Evolutionary conservation across 345 rosid species (phyloP).

Genomic region (Eucalyptus sp.): DNA sequence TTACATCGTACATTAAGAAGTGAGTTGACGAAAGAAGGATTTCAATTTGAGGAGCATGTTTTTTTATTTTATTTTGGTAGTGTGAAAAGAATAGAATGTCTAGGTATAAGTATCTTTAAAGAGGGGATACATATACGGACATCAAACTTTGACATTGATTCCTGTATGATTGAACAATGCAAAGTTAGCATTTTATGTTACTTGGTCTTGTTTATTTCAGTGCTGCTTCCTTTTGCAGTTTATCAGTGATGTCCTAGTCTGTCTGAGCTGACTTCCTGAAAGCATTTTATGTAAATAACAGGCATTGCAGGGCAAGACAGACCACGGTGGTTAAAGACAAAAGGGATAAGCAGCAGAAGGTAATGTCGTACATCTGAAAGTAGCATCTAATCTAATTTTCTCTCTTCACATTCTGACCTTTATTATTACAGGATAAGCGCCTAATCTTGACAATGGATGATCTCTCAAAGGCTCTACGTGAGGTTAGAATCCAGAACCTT

Average conservation of each 20-base stretch:
- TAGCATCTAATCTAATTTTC: neutral
- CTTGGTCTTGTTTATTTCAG: neutral
- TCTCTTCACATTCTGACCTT: neutral
- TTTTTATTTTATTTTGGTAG: neutral
- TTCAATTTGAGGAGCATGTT: neutral
- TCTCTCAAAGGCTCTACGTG: constrained; percentile 77
- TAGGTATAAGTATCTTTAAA: neutral
- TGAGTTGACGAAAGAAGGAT: neutral
- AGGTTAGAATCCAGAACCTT: constrained; percentile 27
- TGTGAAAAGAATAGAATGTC: neutral
- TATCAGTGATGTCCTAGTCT: neutral
- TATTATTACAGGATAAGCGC: constrained; percentile 65
- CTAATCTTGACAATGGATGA: constrained; percentile 87
- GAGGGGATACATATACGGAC: neutral
- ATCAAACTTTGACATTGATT: neutral
- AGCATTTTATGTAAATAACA: neutral
- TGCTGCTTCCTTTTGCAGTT: neutral
- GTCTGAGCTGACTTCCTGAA: neutral
- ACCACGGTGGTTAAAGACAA: constrained; percentile 82
- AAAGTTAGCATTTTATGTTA: neutral
- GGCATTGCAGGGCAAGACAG: constrained; percentile 96
- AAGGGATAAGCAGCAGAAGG: constrained; percentile 91
- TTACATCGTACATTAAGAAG: neutral
- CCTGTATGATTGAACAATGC: neutral
- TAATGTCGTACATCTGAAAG: neutral